phyloP scores from a whole-genome alignment of 73 alveolate species.

The Paramecium sexaurelia region DNA sequence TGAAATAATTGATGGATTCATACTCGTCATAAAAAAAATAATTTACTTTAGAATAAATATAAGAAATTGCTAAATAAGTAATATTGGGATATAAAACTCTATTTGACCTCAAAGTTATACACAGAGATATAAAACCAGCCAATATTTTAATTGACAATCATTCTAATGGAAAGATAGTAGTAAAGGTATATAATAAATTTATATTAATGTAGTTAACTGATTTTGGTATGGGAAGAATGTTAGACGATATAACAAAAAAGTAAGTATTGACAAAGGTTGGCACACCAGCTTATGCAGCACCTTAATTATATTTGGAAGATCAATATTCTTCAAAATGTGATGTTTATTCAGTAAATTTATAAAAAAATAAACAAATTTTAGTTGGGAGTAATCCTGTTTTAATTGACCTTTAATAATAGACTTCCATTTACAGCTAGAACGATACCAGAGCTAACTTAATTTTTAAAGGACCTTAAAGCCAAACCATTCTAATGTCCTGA shows the following conservation, averaged over 20 bases:
- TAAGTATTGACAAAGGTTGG: constrained; percentile 38
- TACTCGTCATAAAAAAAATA: not conserved
- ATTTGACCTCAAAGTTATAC: constrained; percentile 15
- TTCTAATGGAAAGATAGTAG: not conserved
- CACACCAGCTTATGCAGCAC: constrained; percentile 59
- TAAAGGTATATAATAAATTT: not conserved
- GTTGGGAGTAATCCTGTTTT: constrained; percentile 33
- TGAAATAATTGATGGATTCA: not conserved
- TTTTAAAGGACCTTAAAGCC: not conserved
- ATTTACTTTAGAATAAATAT: not conserved
- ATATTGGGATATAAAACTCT: constrained; percentile 5
- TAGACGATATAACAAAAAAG: constrained; percentile 21
- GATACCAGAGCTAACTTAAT: not conserved
- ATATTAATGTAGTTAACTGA: not conserved
- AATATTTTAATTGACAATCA: not conserved
- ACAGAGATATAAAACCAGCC: constrained; percentile 52
- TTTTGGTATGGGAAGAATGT: constrained; percentile 52
- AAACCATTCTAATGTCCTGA: constrained; percentile 1
- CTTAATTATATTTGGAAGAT: constrained; percentile 39
- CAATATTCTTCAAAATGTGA: constrained; percentile 27
- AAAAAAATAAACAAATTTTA: not conserved
- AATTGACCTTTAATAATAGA: not conserved
- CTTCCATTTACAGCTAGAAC: not conserved
- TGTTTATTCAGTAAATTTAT: constrained; percentile 27
- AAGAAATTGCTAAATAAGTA: not conserved